Base-by-base conservation (phyloP, 345 rosid species). In the Alliaria petiolata region DNA sequence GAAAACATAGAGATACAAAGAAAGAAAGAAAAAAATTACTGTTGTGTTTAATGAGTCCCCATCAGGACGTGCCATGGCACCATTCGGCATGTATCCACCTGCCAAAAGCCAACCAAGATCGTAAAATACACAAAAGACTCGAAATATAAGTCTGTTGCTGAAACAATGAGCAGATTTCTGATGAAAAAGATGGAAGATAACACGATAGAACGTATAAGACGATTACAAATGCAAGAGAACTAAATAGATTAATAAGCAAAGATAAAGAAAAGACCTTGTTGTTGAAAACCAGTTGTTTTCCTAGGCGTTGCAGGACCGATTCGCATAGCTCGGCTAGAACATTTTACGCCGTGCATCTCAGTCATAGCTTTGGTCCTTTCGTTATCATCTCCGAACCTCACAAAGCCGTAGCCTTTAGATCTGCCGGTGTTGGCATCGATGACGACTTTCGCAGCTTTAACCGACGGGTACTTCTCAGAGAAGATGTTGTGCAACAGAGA, bases 321-420 rank as follows among this genome's bases (percentile, higher is more conserved):
- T 5, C 97, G 89, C 99, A 95, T 95, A 26, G 96, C 87, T 85
- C 99, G 85, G 81, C 86, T 91, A 3, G 89, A 91, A 80, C 96
- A 95, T 74, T 86, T 84, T 9, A 83, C 85, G 56, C 99, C 96
- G 76, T 91, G 84, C 99, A 95, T 95, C 80, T 95, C 97, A 13
- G 83, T 75, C 99, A 93, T 91, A 33, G 97, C 97, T 67, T 85
- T 82, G 30, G 86, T 77, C 73, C 89, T 85, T 68, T 95, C 99
- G 59, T 35, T 76, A 59, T 89, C 96, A 68, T 95, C 97, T 43
- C 93, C 96, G 78, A 93, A 95, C 82, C 99, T 87, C 82, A 95
- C 99, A 82, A 95, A 95, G 25, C 99, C 99, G 38, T 91, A 95
- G 35, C 99, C 97, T 66, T 89, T 95, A 46, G 99, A 89, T 70